Evolutionary conservation across 306 rosid species (phyloP).

Genomic region (Amphicarpaea edgeworthii): DNA sequence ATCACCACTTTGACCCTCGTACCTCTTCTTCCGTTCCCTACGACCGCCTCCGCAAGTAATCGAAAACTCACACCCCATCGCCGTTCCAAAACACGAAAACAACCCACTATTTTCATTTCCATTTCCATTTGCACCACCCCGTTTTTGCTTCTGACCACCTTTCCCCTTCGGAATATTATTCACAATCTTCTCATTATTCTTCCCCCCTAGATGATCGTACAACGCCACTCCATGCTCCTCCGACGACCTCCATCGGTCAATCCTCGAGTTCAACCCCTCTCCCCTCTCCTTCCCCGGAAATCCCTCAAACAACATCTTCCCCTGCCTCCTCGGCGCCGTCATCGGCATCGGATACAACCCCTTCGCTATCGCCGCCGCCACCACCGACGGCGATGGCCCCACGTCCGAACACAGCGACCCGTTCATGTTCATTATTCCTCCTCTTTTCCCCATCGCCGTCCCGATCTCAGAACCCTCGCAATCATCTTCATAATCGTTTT

Average conservation of each 20-base stretch:
- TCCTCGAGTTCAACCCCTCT: too few species aligned
- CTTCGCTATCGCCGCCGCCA: conserved; percentile 79
- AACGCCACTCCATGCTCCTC: conserved; percentile 43
- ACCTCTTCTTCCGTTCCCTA: conserved; percentile 55
- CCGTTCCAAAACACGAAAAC: conserved; percentile 81
- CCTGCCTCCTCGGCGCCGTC: neutral
- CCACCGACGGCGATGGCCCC: conserved; percentile 79
- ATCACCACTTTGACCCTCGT: neutral
- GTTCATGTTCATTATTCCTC: conserved; percentile 40
- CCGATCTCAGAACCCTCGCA: conserved; percentile 44
- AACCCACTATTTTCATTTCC: conserved; percentile 51
- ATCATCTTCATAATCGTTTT: neutral
- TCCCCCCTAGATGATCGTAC: conserved; percentile 46
- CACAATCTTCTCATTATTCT: neutral
- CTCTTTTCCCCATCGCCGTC: conserved; percentile 16
- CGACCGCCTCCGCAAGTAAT: conserved; percentile 71
- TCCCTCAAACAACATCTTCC: conserved; percentile 53
- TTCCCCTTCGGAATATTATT: neutral
- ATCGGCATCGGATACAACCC: conserved; percentile 60
- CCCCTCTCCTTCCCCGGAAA: conserved; percentile 64
- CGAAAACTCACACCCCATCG: conserved; percentile 73
- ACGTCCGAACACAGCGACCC: conserved; percentile 74
- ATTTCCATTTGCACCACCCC: too few species aligned
- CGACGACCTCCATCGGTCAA: conserved; percentile 69
- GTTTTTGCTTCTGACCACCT: conserved; percentile 15